phyloP scores from a whole-genome alignment of 1,284 basidiomycete genomes.

The Tranzscheliella williamsii region DNA sequence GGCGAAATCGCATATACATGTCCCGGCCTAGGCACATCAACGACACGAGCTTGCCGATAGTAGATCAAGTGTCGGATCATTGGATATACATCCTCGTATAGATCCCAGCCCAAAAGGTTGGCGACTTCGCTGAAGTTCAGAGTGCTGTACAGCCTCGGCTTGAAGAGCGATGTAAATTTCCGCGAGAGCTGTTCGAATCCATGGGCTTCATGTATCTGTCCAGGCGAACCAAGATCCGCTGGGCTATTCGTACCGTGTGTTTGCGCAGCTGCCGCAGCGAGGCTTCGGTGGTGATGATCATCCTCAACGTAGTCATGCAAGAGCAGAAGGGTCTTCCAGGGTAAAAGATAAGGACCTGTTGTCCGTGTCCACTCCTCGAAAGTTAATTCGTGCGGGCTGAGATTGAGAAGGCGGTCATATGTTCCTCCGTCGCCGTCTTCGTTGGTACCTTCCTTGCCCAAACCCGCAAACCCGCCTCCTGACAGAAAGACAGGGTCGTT shows the following conservation, averaged over 20 bases:
- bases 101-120: slow-evolving; percentile 78
- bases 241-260: slow-evolving; percentile 7
- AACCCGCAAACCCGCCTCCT: slow-evolving; percentile 35
- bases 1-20: slow-evolving; percentile 73
- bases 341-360: slow-evolving; percentile 72
- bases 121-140: slow-evolving; percentile 82
- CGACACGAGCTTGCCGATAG: slow-evolving; percentile 82
- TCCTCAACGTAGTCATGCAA: slow-evolving; percentile 62
- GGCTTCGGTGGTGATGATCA: neutral
- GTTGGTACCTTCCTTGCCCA: slow-evolving; percentile 25
- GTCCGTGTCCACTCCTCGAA: slow-evolving; percentile 54
- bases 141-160: slow-evolving; percentile 15
- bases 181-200: slow-evolving; percentile 43
- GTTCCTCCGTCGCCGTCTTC: slow-evolving; percentile 22
- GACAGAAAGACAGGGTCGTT: slow-evolving; percentile 48
- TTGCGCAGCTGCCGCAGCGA: slow-evolving; percentile 2
- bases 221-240: slow-evolving; percentile 1
- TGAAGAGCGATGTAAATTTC: slow-evolving; percentile 31
- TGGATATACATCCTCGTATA: slow-evolving; percentile 82
- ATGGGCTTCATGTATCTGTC: slow-evolving; percentile 8
- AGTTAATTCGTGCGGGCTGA: slow-evolving; percentile 16
- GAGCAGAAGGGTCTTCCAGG: slow-evolving; percentile 87
- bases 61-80: slow-evolving; percentile 86
- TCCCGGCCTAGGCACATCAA: slow-evolving; percentile 81
- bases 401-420: slow-evolving; percentile 14